Percentiles rank a stretch among this genome's conserved stretches.
Evolutionary conservation across 2,329 filamentous ascomycete genomes (phyloP).

Genomic region (Simplicillium sp.): DNA sequence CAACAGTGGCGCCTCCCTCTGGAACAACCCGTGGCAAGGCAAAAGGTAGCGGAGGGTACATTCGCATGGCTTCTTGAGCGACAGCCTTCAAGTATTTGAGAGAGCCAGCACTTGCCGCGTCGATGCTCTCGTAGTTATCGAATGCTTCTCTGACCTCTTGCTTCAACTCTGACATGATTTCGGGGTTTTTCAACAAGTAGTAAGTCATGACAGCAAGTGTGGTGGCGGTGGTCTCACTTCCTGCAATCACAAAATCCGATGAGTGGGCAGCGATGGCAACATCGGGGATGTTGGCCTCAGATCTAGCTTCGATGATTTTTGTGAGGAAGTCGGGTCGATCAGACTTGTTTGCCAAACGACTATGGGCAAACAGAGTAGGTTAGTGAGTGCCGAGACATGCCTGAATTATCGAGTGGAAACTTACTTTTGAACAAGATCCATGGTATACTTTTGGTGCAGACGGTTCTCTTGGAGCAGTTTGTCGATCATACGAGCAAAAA

Average conservation of each 20-base stretch:
- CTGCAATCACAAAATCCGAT: conserved; percentile 17
- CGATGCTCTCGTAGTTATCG: conserved; percentile 10
- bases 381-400: too few species aligned
- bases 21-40: conserved; percentile 8
- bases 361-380: too few species aligned
- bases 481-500: too few species aligned
- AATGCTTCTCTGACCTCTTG: conserved; percentile 14
- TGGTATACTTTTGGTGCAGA: too few species aligned
- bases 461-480: too few species aligned
- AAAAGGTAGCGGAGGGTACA: conserved; percentile 7
- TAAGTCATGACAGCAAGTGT: conserved; percentile 19
- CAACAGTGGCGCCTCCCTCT: conserved; percentile 1
- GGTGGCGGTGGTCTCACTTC: conserved; percentile 38
- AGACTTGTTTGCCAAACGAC: too few species aligned
- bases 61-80: conserved; percentile 7
- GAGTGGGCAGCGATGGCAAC: conserved; percentile 16
- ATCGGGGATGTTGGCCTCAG: too few species aligned
- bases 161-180: background rate
- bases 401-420: too few species aligned
- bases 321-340: too few species aligned
- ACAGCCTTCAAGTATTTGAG: conserved; percentile 8
- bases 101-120: background rate
- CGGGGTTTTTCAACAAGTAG: conserved; percentile 15
- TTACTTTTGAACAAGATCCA: too few species aligned
- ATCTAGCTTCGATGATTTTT: too few species aligned